Evolutionary conservation across 345 rosid species (phyloP), one percentile per base, ranked within the genome.

Genomic region (Populus simonii): DNA sequence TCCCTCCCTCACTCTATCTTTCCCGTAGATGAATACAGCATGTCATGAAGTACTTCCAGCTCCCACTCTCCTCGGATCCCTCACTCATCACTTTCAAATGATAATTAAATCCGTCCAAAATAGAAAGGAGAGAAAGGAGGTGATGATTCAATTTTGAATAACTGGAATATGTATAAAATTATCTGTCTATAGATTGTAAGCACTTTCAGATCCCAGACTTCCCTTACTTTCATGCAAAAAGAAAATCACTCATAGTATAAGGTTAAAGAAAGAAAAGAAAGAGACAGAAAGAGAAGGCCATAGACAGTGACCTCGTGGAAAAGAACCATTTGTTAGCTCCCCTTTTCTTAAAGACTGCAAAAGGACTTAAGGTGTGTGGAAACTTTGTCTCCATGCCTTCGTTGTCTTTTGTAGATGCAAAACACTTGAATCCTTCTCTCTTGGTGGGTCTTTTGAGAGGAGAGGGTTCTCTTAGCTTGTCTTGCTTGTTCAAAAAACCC

Each of bases 151-250:
- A 15, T 38, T 25, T 43, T 68, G 43, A 72, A 41, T 18, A 29
- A 13, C 55, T 13, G 43, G 27, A 49, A 71, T 8, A 27, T 68
- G 36, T 49, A 68, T 61, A 85, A 70, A 66, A 51, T 45, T 71
- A 49, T 61, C 18, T 38, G 57, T 79, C 18, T 66, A 65, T 49
- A 68, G 51, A 85, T 73, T 74, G 78, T 73, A 73, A 45, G 70
- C 71, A 75, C 77, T 75, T 82, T 75, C 67, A 59, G 76, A 82
- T 67, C 87, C 76, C 77, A 66, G 79, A 84, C 77, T 86, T 86
- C 87, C 87, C 89, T 86, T 86, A 86, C 90, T 86, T 88, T 84
- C 87, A 88, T 86, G 89, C 87, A 82, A 70, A 27, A 71, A 43
- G 27, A 63, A 57, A 2, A 41, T 33, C 22, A 17, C 20, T 59